Conservation (phyloP, 2,329 filamentous ascomycete genomes). For the Xylaria arbuscula region DNA sequence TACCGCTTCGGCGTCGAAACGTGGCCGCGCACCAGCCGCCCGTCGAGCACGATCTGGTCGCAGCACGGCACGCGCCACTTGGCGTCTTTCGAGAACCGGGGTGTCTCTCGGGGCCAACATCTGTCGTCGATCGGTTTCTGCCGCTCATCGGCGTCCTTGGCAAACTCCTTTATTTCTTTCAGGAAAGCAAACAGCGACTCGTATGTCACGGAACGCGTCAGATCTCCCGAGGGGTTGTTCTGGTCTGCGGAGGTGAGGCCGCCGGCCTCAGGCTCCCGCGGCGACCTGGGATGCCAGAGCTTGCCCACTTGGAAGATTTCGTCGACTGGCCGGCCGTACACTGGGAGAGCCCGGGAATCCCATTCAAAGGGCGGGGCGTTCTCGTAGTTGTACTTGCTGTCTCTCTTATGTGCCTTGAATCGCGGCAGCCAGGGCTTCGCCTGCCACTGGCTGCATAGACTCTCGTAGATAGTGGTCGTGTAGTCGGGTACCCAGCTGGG, state of each 20-base stretch:
- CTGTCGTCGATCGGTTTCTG: background rate
- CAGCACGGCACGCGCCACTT: background rate
- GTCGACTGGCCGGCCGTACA: slow-evolving; percentile 17
- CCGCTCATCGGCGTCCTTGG: background rate
- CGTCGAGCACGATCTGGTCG: slow-evolving; percentile 14
- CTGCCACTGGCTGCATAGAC: slow-evolving; percentile 31
- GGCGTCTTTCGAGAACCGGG: background rate
- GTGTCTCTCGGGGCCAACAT: background rate
- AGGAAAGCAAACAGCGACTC: slow-evolving; percentile 26
- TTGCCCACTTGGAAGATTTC: background rate
- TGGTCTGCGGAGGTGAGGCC: background rate
- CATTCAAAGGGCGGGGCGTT: background rate
- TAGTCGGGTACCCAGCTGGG: slow-evolving; percentile 36
- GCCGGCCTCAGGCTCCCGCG: background rate
- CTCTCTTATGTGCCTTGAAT: slow-evolving; percentile 18
- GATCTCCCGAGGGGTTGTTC: background rate
- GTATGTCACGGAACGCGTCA: slow-evolving; percentile 7
- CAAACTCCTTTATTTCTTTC: slow-evolving; percentile 7
- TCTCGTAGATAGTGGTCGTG: slow-evolving; percentile 32
- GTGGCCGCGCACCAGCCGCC: slow-evolving; percentile 17
- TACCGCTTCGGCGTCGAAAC: slow-evolving; percentile 4
- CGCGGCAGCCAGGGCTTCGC: slow-evolving; percentile 30
- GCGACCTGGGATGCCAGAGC: slow-evolving; percentile 25
- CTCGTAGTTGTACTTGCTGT: background rate
- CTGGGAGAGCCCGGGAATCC: background rate